Evolutionary conservation across 108 stramenopile genomes (phyloP).

Genomic region (Nitzschia sp.): DNA sequence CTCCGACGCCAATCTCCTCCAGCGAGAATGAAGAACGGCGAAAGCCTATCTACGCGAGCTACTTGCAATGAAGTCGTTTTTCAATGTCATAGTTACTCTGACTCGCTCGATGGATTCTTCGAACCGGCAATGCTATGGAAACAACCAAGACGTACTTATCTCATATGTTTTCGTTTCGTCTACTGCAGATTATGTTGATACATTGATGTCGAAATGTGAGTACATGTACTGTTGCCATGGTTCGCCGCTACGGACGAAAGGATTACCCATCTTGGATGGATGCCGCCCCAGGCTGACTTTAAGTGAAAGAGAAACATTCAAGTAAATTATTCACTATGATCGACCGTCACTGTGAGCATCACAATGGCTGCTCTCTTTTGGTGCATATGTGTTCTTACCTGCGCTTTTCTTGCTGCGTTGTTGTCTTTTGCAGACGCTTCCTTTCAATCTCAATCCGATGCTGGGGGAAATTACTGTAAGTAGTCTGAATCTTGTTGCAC

Average conservation of each 20-base stretch:
- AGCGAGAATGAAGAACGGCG: constrained; percentile 44
- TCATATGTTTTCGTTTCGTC: no score
- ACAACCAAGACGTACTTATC: no score
- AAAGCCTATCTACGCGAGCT: constrained; percentile 36
- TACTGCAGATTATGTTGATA: no score
- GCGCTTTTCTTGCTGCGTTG: no score
- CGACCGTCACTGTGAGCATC: constrained; percentile 21
- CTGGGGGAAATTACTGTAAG: no score
- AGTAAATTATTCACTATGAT: constrained; percentile 75
- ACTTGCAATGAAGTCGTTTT: constrained; percentile 44
- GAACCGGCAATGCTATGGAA: no score
- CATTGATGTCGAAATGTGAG: no score
- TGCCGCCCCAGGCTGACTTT: constrained; percentile 76
- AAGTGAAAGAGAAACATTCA: constrained; percentile 70
- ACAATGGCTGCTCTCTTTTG: neutral
- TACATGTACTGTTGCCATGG: neutral
- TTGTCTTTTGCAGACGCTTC: no score
- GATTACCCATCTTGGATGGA: constrained; percentile 65
- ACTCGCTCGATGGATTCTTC: constrained; percentile 36
- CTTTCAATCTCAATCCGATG: no score
- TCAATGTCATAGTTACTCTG: constrained; percentile 68
- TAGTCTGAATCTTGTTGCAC: no score
- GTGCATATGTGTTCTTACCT: neutral
- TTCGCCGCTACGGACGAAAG: constrained; percentile 28
- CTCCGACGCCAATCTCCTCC: neutral